These are phyloP conservation scores for Silybum marianum DNA, from an alignment of 129 eudicot genomes.

Conservation along the genomic window DNA sequence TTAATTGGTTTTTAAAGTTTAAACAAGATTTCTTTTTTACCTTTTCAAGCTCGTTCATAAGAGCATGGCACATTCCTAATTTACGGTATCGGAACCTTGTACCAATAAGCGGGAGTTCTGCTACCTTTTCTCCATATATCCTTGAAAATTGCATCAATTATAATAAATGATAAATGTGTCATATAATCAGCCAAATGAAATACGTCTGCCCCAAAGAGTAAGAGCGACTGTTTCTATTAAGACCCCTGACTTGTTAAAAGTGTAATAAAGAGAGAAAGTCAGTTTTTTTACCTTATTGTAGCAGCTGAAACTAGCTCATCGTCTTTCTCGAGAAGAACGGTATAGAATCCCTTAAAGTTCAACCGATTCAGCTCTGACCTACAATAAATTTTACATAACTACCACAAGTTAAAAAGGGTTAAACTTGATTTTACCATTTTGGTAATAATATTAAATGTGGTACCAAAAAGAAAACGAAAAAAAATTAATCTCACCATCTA, in stretches of 20 bases:
- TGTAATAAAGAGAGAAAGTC: too few relatives aligned
- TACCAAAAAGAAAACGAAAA: not conserved
- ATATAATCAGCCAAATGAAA: not conserved
- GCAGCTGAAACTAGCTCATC: slow-evolving; percentile 87
- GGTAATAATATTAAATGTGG: not conserved
- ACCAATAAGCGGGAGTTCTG: slow-evolving; percentile 88
- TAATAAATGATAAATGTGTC: not conserved
- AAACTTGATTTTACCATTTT: not conserved
- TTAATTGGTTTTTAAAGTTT: not conserved
- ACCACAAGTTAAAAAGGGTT: not conserved
- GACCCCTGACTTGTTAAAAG: not conserved
- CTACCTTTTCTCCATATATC: slow-evolving; percentile 82
- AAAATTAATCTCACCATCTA: slow-evolving; percentile 54
- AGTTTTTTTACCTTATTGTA: slow-evolving; percentile 60
- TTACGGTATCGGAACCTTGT: slow-evolving; percentile 84
- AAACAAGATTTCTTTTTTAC: slow-evolving; percentile 32
- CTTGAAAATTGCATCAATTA: slow-evolving; percentile 35
- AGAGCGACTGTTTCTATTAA: too few relatives aligned
- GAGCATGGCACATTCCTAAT: slow-evolving; percentile 88
- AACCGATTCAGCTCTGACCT: slow-evolving; percentile 93
- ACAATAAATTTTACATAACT: slow-evolving; percentile 14
- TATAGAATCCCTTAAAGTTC: slow-evolving; percentile 83
- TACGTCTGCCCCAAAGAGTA: too few relatives aligned
- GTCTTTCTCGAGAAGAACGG: slow-evolving; percentile 79
- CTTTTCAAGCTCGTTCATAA: slow-evolving; percentile 91